phyloP scores from a whole-genome alignment of 1,139 yeast species.

The Geotrichum aggregatum region DNA sequence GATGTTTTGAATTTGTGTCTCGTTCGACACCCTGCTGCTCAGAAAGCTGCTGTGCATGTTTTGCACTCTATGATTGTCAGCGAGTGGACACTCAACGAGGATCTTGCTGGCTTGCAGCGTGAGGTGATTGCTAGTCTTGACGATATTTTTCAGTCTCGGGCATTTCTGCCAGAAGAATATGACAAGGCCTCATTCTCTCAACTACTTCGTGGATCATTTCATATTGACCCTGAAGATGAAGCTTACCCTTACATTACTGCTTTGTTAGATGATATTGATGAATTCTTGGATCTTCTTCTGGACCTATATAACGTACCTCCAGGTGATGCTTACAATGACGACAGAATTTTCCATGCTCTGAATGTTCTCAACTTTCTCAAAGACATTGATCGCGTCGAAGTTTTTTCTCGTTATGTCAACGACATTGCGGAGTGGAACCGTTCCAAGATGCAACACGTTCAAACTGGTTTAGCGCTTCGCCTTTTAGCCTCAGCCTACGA shows the following conservation, averaged over 20 bases:
- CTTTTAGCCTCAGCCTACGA: conserved; percentile 70
- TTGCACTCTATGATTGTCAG: conserved; percentile 69
- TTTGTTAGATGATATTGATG: conserved; percentile 55
- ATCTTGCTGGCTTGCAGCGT: conserved; percentile 57
- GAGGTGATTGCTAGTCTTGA: conserved; percentile 54
- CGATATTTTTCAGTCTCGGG: conserved; percentile 56
- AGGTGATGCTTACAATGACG: conserved; percentile 83
- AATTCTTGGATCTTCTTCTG: conserved; percentile 61
- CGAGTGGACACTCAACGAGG: conserved; percentile 59
- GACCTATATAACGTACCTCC: conserved; percentile 72
- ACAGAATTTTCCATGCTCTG: conserved; percentile 74
- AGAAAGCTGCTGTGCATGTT: conserved; percentile 60
- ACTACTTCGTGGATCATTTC: conserved; percentile 49
- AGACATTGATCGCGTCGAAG: conserved; percentile 75
- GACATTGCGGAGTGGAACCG: conserved; percentile 67
- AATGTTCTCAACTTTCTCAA: conserved; percentile 73
- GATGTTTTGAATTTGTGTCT: conserved; percentile 65
- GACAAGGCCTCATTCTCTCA: conserved; percentile 56
- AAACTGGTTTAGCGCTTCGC: conserved; percentile 79
- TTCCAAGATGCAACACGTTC: conserved; percentile 60
- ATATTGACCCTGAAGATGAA: conserved; percentile 64
- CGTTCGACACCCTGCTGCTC: conserved; percentile 62
- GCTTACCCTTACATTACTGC: conserved; percentile 52
- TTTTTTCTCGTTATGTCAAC: conserved; percentile 71
- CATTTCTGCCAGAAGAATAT: conserved; percentile 48